Percentiles rank a stretch among this genome's conserved stretches.
Conservation (phyloP, 2,329 filamentous ascomycete species). For the Metarhizium sp. region DNA sequence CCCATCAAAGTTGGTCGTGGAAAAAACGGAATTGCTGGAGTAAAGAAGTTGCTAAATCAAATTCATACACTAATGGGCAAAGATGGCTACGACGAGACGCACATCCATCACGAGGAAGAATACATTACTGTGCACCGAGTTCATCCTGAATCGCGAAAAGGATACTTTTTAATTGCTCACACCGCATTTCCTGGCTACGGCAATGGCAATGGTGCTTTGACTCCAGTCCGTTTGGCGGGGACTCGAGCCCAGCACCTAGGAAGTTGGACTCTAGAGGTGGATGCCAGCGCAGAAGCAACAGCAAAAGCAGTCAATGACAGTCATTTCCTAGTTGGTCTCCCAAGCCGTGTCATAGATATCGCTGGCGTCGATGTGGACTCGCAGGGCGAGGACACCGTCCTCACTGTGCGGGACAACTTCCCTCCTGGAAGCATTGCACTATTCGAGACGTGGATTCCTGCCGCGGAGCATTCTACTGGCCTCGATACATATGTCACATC, state of each 20-base stretch:
- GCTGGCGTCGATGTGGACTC: constrained; percentile 64
- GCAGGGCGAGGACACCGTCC: constrained; percentile 64
- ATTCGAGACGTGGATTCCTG: constrained; percentile 93
- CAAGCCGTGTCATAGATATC: constrained; percentile 67
- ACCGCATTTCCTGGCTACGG: constrained; percentile 91
- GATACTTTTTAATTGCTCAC: constrained; percentile 91
- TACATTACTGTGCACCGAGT: constrained; percentile 95
- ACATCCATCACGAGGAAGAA: constrained; percentile 92
- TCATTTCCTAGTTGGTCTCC: constrained; percentile 68
- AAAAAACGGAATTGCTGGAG: constrained; percentile 76
- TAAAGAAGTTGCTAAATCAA: constrained; percentile 89
- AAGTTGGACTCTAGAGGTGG: constrained; percentile 86
- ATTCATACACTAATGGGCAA: constrained; percentile 95
- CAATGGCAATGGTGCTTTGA: constrained; percentile 72
- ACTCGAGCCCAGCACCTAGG: constrained; percentile 81
- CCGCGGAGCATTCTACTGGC: constrained; percentile 72
- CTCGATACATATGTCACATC: constrained; percentile 81
- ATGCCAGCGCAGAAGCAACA: constrained; percentile 62
- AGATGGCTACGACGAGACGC: constrained; percentile 88
- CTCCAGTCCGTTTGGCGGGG: constrained; percentile 68
- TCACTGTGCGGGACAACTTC: constrained; percentile 74
- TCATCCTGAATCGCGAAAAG: constrained; percentile 83
- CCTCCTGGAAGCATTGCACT: constrained; percentile 90
- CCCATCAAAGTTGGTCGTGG: constrained; percentile 57
- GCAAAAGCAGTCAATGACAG: constrained; percentile 58